These are phyloP conservation scores for Discostella stelligera DNA, from an alignment of 352 stramenopile genomes.

Conservation along the genomic window DNA sequence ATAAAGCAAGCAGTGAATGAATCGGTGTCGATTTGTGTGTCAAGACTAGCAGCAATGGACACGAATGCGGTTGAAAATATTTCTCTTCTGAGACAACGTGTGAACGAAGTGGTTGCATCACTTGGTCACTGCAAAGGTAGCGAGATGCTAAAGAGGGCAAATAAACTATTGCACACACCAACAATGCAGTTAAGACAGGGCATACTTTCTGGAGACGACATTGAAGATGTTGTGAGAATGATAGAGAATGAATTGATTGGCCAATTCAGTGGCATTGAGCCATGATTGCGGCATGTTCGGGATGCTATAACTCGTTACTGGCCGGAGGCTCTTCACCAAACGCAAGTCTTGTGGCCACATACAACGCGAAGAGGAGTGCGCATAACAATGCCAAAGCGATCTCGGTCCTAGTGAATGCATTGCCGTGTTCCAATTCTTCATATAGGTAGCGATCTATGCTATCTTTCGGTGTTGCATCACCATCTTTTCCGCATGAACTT, in stretches of 20 bases:
- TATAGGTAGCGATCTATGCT: slow-evolving; percentile 20
- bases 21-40: slow-evolving; percentile 40
- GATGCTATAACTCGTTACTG: slow-evolving; percentile 42
- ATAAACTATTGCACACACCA: slow-evolving; percentile 52
- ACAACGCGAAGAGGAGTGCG: slow-evolving; percentile 49
- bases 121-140: slow-evolving; percentile 1
- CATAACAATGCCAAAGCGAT: slow-evolving; percentile 44
- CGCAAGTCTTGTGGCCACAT: slow-evolving; percentile 48
- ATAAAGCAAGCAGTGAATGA: slow-evolving; percentile 47
- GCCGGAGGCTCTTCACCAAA: slow-evolving; percentile 43
- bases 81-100: slow-evolving; percentile 14
- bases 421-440: slow-evolving; percentile 15
- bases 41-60: slow-evolving; percentile 40
- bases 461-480: slow-evolving; percentile 11
- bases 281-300: neutral
- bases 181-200: slow-evolving; percentile 54
- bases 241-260: slow-evolving; percentile 38
- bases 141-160: slow-evolving; percentile 30
- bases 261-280: neutral
- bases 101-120: slow-evolving; percentile 30
- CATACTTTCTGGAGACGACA: slow-evolving; percentile 20
- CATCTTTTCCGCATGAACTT: slow-evolving; percentile 8
- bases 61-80: slow-evolving; percentile 18
- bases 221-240: slow-evolving; percentile 14
- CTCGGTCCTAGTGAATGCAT: slow-evolving; percentile 49